These are phyloP conservation scores for Brassica nigra DNA, from an alignment of 345 rosid genomes.

Conservation along the genomic window DNA sequence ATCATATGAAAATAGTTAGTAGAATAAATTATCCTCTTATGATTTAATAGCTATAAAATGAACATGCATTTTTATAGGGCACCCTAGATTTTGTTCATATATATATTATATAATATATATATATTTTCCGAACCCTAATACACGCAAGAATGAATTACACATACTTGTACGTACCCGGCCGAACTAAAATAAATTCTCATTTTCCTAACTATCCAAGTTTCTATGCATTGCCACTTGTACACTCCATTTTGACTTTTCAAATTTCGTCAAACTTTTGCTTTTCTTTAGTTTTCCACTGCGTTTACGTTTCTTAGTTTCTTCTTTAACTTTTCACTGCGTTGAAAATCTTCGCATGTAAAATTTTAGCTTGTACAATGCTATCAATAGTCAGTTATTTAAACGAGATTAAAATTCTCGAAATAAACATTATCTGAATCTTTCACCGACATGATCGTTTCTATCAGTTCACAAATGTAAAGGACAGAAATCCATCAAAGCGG, in stretches of 20 bases:
- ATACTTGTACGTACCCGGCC: constrained; percentile 19
- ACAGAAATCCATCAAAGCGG: neutral
- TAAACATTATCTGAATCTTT: neutral
- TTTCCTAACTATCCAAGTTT: neutral
- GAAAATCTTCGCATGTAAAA: neutral
- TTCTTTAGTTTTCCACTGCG: neutral
- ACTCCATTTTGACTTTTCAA: constrained; percentile 2
- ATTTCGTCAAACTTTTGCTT: neutral
- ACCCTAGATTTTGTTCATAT: constrained; percentile 20
- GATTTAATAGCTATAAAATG: neutral
- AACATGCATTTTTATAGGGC: neutral
- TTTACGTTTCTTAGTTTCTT: neutral
- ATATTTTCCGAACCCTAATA: neutral
- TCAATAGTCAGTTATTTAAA: neutral
- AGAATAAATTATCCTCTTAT: neutral
- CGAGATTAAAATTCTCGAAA: neutral
- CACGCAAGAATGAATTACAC: constrained; percentile 30
- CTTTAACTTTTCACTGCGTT: neutral
- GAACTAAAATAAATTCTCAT: constrained; percentile 14
- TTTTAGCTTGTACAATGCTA: neutral
- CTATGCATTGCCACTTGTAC: constrained; percentile 7
- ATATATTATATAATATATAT: neutral
- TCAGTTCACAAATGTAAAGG: neutral
- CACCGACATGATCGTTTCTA: neutral
- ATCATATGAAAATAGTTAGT: neutral